phyloP scores from a whole-genome alignment of 352 stramenopile genomes.

The Pythium diclinum region DNA sequence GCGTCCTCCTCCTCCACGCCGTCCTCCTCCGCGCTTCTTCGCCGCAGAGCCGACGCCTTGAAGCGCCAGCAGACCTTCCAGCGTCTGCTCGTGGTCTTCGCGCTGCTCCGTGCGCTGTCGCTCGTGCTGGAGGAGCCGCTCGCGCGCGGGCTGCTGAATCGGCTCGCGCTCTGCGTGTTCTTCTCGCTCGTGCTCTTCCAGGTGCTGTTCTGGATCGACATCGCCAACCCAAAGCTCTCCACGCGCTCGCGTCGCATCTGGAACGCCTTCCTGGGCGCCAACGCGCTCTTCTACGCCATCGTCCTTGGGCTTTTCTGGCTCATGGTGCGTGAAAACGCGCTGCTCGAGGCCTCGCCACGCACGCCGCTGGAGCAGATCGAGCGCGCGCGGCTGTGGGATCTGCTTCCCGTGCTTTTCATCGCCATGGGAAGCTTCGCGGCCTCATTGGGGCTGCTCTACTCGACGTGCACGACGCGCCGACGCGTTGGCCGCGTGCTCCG shows the following conservation, averaged over 20 bases:
- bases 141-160: constrained; percentile 60
- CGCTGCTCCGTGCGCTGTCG: constrained; percentile 50
- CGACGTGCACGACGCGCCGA: constrained; percentile 66
- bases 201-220: constrained; percentile 85
- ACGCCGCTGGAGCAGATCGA: constrained; percentile 28
- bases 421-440: constrained; percentile 62
- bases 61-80: constrained; percentile 68
- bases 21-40: constrained; percentile 20
- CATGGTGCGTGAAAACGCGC: constrained; percentile 26
- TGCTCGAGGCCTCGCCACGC: constrained; percentile 9
- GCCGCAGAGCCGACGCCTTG: constrained; percentile 31
- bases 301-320: constrained; percentile 60
- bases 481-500: constrained; percentile 69
- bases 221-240: constrained; percentile 79
- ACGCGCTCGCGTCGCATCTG: constrained; percentile 71
- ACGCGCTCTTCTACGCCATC: constrained; percentile 69
- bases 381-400: constrained; percentile 28
- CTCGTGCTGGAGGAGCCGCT: constrained; percentile 37
- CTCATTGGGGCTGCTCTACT: constrained; percentile 70
- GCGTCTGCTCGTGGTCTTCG: constrained; percentile 62
- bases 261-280: constrained; percentile 64
- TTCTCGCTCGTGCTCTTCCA: constrained; percentile 87
- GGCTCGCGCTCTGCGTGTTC: constrained; percentile 71
- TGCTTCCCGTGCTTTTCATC: constrained; percentile 69
- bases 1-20: constrained; percentile 20